These are phyloP conservation scores for Bruguiera parviflora DNA, from an alignment of 345 rosid genomes.

Conservation along the genomic window DNA sequence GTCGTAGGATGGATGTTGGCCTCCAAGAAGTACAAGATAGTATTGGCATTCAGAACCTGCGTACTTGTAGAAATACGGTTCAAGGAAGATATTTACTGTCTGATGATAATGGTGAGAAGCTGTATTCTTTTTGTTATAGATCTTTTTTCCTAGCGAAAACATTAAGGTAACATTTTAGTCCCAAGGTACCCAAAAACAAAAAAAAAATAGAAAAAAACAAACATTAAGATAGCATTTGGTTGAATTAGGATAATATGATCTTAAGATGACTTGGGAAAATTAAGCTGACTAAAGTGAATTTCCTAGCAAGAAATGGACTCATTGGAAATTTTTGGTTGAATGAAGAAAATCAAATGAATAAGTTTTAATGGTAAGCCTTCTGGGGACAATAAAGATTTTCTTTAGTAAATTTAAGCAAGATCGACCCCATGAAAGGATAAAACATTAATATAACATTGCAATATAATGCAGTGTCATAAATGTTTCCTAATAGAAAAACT, in stretches of 20 bases:
- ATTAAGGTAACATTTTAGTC: no score
- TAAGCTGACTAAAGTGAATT: not conserved
- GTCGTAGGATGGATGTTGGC: conserved; percentile 55
- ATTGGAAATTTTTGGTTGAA: not conserved
- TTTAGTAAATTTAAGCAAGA: conserved; percentile 1
- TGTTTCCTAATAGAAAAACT: no score
- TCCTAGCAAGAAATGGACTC: not conserved
- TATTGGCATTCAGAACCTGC: not conserved
- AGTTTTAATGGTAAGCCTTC: no score
- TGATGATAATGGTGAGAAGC: conserved; percentile 62
- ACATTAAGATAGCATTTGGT: not conserved
- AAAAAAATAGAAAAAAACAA: not conserved
- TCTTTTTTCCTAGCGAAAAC: not conserved
- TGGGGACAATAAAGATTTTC: no score
- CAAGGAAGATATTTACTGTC: conserved; percentile 85
- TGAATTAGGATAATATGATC: not conserved
- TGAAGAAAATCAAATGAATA: no score
- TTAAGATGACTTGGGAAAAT: not conserved
- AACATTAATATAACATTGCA: not conserved
- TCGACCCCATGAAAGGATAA: not conserved
- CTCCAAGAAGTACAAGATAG: conserved; percentile 34
- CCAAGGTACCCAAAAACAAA: no score
- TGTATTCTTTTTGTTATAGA: not conserved
- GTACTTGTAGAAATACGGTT: conserved; percentile 64
- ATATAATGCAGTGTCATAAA: no score